Evolutionary conservation across 2,329 filamentous ascomycete genomes (phyloP), one percentile per base, ranked within the genome.

Genomic region (Sphaceloma murrayae): DNA sequence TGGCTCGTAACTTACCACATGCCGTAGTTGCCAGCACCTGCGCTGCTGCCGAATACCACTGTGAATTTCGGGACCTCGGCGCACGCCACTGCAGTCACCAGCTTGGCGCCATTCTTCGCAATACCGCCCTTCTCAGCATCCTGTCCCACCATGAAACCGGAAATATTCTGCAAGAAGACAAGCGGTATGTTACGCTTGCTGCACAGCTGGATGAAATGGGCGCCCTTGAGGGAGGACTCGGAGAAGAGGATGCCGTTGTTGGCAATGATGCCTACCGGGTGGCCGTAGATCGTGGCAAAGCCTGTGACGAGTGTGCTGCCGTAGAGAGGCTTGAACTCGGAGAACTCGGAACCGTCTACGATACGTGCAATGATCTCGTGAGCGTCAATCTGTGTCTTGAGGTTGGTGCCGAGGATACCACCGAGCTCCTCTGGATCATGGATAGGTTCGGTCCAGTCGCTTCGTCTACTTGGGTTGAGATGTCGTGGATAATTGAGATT

Each of bases 181-280:
- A 96, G 71, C 1, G 91, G 89, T 46, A 96, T 84, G 44, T 85
- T 79, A 46, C 91, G 82, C 64, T 95, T 87, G 21, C 82, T 75
- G 68, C 89, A 96, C 3, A 98, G 77, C 65, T 98, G 85, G 56
- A 96, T 86, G 63, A 98, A 98, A 66, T 98, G 91, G 0, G 91
- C 87, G 26, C 88, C 91, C 66, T 98, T 98, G 49, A 94, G 73
- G 6, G 86, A 80, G 7, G 85, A 87, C 42, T 87, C 78, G 45
- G 84, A 86, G 69, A 96, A 93, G 5, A 98, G 73, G 55, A 96
- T 94, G 45, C 91, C 91, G 56, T 95, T 91, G 68, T 96, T 96
- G 51, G 89, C 89, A 13, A 98, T 73, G 56, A 98, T 93, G 50
- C 89, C 89, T 13, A 96, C 86, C 44, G 78, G 83, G 52, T 94